Evolutionary conservation across 768 basidiomycete genomes (phyloP).

Genomic region (Hypholoma sublateritium): DNA sequence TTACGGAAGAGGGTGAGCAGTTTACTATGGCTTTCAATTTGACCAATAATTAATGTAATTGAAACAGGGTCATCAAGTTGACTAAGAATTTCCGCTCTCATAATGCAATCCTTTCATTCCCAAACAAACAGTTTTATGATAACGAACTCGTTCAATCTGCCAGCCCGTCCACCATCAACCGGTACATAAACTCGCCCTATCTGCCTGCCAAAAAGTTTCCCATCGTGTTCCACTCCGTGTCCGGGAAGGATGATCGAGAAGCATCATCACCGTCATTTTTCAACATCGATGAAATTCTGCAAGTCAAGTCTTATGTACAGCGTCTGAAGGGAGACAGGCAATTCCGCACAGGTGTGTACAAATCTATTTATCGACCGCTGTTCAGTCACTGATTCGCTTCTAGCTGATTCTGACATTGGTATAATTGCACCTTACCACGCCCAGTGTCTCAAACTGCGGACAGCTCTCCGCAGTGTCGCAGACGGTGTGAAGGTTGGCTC

Average conservation of each 20-base stretch:
- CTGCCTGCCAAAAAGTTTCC: slow-evolving; percentile 52
- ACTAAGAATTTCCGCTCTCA: slow-evolving; percentile 69
- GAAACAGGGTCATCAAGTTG: slow-evolving; percentile 57
- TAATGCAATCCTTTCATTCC: slow-evolving; percentile 55
- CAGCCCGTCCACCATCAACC: slow-evolving; percentile 36
- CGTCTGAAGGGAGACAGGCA: slow-evolving; percentile 30
- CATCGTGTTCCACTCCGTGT: slow-evolving; percentile 58
- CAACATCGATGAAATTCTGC: slow-evolving; percentile 58
- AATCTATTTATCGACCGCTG: not conserved
- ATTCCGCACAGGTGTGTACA: slow-evolving; percentile 41
- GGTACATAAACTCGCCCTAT: slow-evolving; percentile 37
- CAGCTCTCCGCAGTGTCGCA: slow-evolving; percentile 29
- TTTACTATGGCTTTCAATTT: not conserved
- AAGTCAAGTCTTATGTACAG: slow-evolving; percentile 52
- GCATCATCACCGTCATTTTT: slow-evolving; percentile 70
- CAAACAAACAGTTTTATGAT: slow-evolving; percentile 60
- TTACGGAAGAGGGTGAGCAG: slow-evolving; percentile 17
- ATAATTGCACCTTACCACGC: slow-evolving; percentile 65
- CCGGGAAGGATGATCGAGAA: slow-evolving; percentile 66
- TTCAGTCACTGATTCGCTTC: not conserved
- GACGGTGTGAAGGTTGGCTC: slow-evolving; percentile 59
- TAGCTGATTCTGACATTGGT: slow-evolving; percentile 56
- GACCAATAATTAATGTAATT: slow-evolving; percentile 2
- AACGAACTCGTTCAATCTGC: slow-evolving; percentile 51
- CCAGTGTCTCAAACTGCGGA: slow-evolving; percentile 51